Evolutionary conservation across 2,329 filamentous ascomycete genomes (phyloP).

Genomic region (Cytospora schulzeri): DNA sequence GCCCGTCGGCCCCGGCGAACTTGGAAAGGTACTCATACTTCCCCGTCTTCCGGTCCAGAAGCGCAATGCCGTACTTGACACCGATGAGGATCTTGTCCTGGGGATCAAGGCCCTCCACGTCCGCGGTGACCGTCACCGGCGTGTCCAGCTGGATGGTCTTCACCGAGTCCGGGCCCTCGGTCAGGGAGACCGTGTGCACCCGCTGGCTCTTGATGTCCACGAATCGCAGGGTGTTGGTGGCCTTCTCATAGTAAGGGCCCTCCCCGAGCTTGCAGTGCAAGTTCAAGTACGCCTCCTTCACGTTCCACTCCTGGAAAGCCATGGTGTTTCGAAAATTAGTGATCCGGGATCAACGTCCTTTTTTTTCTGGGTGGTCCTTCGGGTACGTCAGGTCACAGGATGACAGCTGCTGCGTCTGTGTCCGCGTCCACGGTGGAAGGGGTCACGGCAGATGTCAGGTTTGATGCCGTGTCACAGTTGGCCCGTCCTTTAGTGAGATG

Average conservation of each 20-base stretch:
- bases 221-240: conserved; percentile 69
- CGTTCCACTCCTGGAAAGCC: conserved; percentile 52
- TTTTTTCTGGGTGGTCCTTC: background rate
- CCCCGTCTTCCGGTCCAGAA: conserved; percentile 66
- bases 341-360: background rate
- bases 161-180: conserved; percentile 62
- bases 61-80: conserved; percentile 80
- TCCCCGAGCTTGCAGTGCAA: conserved; percentile 70
- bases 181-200: conserved; percentile 71
- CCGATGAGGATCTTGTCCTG: conserved; percentile 71
- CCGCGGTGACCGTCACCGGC: conserved; percentile 69
- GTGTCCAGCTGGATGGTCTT: conserved; percentile 61
- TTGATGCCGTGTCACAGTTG: conserved; percentile 27
- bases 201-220: conserved; percentile 81
- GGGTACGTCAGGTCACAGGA: conserved; percentile 19
- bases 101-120: conserved; percentile 69
- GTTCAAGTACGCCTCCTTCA: conserved; percentile 59
- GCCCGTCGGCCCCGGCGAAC: conserved; percentile 43
- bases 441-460: conserved; percentile 26
- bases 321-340: conserved; percentile 32
- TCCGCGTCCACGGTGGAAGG: conserved; percentile 22
- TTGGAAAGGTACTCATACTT: conserved; percentile 55
- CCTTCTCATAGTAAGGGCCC: conserved; percentile 72
- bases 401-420: conserved; percentile 18
- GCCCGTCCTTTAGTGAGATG: conserved; percentile 16